Evolutionary conservation across 441 rosid genomes (phyloP), one percentile per base, ranked within the genome.

Genomic region (Macaranga tanarius): DNA sequence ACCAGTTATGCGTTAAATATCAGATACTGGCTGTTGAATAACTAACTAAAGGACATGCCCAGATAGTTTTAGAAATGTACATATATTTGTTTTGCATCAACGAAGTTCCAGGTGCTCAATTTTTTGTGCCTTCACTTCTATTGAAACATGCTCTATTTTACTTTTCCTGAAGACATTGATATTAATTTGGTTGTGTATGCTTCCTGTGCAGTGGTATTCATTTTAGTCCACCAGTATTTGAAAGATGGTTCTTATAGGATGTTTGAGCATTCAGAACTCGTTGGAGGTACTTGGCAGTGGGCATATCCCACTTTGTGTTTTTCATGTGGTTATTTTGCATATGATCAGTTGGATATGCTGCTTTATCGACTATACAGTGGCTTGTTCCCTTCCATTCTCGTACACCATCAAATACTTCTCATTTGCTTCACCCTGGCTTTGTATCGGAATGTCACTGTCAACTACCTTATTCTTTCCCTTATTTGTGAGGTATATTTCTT

Each of bases 341-440:
- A 94, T 84, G 99, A 94, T 83, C 97, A 92, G 70, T 86, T 86
- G 89, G 99, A 94, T 82, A 90, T 94, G 99, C 86, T 92, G 81
- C 85, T 73, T 65, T 88, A 88, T 76, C 83, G 84, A 50, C 75
- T 94, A 26, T 94, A 92, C 79, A 87, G 89, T 59, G 95, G 98
- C 44, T 81, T 87, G 66, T 84, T 92, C 70, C 98, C 98, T 69
- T 82, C 92, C 73, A 94, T 94, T 56, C 79, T 92, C 13, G 79
- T 86, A 71, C 98, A 94, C 78, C 98, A 94, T 69, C 86, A 92
- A 68, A 77, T 94, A 57, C 95, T 92, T 70, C 95, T 94, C 13
- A 73, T 94, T 26, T 94, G 99, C 90, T 88, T 94, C 79, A 89
- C 97, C 0, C 88, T 92, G 59, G 97, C 97, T 28, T 77, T 94